Evolutionary conservation across 2,329 filamentous ascomycete genomes (phyloP).

Genomic region (Colletotrichum ledebouriae): DNA sequence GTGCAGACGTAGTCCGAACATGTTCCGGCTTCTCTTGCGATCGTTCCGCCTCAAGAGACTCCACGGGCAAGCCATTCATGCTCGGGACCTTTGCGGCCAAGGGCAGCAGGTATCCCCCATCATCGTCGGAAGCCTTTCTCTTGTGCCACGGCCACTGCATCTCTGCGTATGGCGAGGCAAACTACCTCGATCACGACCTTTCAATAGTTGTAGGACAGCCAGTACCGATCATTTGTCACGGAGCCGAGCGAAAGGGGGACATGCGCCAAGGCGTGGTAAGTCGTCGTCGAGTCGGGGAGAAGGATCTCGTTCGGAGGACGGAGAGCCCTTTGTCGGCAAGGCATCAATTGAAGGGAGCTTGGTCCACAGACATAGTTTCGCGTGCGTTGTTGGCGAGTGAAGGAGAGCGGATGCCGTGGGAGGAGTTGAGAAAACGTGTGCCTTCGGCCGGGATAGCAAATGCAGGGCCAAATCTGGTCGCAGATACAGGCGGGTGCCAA

Average conservation of each 20-base stretch:
- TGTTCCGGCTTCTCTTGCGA: constrained; percentile 54
- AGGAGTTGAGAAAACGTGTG: constrained; percentile 40
- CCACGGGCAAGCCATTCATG: constrained; percentile 49
- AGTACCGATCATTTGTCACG: constrained; percentile 40
- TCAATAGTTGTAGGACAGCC: constrained; percentile 18
- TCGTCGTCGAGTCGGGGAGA: constrained; percentile 27
- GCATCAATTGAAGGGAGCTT: constrained; percentile 34
- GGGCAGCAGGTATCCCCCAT: constrained; percentile 52
- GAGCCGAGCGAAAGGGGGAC: constrained; percentile 34
- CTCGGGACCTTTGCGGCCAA: constrained; percentile 49
- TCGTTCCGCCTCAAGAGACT: constrained; percentile 48
- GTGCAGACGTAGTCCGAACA: constrained; percentile 65
- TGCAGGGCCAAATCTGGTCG: constrained; percentile 33
- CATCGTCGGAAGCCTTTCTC: constrained; percentile 49
- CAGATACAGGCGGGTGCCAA: constrained; percentile 33
- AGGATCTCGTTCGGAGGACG: constrained; percentile 23
- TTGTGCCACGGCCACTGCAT: constrained; percentile 56
- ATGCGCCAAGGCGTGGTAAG: constrained; percentile 33
- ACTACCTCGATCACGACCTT: constrained; percentile 39
- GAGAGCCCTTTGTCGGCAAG: constrained; percentile 28
- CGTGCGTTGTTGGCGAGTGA: constrained; percentile 20
- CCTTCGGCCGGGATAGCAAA: constrained; percentile 39
- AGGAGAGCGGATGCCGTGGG: constrained; percentile 29
- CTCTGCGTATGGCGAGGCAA: constrained; percentile 43
- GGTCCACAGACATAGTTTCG: constrained; percentile 39